Base-by-base conservation (phyloP, 768 basidiomycete species). In the Amanita rubescens region DNA sequence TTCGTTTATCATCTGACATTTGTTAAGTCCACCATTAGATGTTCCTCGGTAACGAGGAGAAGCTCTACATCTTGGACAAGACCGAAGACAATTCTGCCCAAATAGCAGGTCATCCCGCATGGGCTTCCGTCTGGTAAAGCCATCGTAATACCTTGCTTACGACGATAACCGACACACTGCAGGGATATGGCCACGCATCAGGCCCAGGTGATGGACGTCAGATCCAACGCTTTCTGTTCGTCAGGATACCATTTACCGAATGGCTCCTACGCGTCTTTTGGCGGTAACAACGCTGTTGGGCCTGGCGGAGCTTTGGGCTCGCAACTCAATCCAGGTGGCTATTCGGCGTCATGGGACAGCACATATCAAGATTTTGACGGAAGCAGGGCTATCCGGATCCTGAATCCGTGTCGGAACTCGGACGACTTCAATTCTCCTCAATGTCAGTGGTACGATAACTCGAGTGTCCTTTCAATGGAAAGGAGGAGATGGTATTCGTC, bases 221-320 rank as follows among this genome's bases (percentile, higher is more conserved):
- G 60, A 33, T 85, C 85, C 19, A 92, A 91, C 62, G 69, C 78
- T 3, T 92, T 92, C 71, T 92, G 90, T 60, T 80, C 90, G 17
- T 90, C 85, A 1, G 90, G 89, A 45, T 81, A 85, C 80, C 87
- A 90, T 63, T 71, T 90, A 0, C 88, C 88, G 10, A 90, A 90
- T 56, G 86, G 86, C 33, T 87, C 86, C 1, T 90, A 72, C 54
- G 78, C 72, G 9, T 80, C 86, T 0, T 84, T 90, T 58, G 89
- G 89, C 56, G 89, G 90, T 9, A 91, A 91, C 60, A 77, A 79
- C 22, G 88, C 89, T 14, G 72, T 90, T 15, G 82, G 81, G 19
- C 80, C 77, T 3, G 80, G 81, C 32, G 90, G 87, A 30, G 71
- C 71, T 50, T 72, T 80, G 25, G 79, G 80, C 17, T 78, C 79